A percentile compares a stretch with the other conserved stretches of the same genome.
Evolutionary conservation across 1,284 basidiomycete genomes (phyloP).

Genomic region (Trichosporon inkin): DNA sequence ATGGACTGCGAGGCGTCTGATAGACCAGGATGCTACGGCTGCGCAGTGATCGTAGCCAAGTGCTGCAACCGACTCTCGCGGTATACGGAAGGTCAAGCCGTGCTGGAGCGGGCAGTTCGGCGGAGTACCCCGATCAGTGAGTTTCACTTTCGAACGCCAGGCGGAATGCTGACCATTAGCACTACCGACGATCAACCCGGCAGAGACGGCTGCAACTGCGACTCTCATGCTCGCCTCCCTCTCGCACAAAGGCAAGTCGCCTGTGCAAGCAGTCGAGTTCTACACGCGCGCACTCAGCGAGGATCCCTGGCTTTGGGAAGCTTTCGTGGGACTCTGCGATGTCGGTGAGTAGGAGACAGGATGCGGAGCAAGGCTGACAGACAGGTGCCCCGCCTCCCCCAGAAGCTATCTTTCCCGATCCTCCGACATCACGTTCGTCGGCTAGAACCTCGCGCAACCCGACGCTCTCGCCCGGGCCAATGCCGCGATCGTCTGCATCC

Average conservation of each 20-base stretch:
- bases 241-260: constrained; percentile 52
- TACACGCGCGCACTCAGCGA: constrained; percentile 68
- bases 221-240: constrained; percentile 38
- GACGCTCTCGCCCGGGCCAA: constrained; percentile 51
- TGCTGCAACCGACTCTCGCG: constrained; percentile 69
- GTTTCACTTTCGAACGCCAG: constrained; percentile 12
- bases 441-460: constrained; percentile 54
- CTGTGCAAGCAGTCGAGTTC: constrained; percentile 65
- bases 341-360: constrained; percentile 59
- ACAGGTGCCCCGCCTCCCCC: constrained; percentile 31
- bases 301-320: constrained; percentile 87
- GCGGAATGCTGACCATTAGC: constrained; percentile 21
- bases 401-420: constrained; percentile 34
- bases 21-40: constrained; percentile 59
- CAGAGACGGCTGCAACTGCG: constrained; percentile 31
- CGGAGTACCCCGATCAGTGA: constrained; percentile 33
- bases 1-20: constrained; percentile 35
- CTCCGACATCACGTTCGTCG: constrained; percentile 28
- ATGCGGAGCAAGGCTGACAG: neutral
- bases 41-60: constrained; percentile 70
- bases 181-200: constrained; percentile 27
- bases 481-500: constrained; percentile 45
- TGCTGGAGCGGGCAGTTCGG: constrained; percentile 39
- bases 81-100: constrained; percentile 43
- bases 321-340: constrained; percentile 80